Evolutionary conservation across 2,329 filamentous ascomycete genomes (phyloP).

Genomic region (Paecilomyces sp.): DNA sequence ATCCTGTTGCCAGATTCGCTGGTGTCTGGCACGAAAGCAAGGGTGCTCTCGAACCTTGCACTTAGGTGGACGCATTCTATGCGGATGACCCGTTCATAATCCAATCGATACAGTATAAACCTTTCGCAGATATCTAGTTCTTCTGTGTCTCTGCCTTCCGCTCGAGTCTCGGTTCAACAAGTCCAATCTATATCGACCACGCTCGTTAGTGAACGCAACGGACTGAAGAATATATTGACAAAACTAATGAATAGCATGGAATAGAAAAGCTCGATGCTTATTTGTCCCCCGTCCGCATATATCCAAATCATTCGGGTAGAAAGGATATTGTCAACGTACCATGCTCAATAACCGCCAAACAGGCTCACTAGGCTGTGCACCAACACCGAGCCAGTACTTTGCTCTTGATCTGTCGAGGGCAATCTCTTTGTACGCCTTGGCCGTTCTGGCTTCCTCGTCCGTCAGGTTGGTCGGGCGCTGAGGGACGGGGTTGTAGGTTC

Average conservation of each 20-base stretch:
- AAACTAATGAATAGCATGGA: not conserved
- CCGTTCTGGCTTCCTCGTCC: slow-evolving; percentile 42
- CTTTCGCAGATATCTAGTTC: slow-evolving; percentile 43
- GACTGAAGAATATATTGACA: not conserved
- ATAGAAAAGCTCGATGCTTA: not conserved
- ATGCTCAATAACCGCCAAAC: slow-evolving; percentile 80
- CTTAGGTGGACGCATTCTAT: not conserved
- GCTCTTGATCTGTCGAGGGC: slow-evolving; percentile 73
- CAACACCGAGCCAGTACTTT: slow-evolving; percentile 94
- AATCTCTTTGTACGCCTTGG: slow-evolving; percentile 81
- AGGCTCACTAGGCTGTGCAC: slow-evolving; percentile 86
- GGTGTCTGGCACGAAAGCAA: not conserved
- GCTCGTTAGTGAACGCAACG: not conserved
- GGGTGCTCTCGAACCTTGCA: not conserved
- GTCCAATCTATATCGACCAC: slow-evolving; percentile 21
- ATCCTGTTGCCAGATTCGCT: not conserved
- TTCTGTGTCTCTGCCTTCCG: not conserved
- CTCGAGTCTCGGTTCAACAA: slow-evolving; percentile 22
- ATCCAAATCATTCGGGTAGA: not conserved
- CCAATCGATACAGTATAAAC: not conserved
- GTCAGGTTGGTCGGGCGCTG: slow-evolving; percentile 43
- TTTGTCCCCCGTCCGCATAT: not conserved
- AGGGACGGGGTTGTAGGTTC: slow-evolving; percentile 55
- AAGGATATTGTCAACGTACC: slow-evolving; percentile 44
- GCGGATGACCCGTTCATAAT: not conserved